Base-by-base conservation (phyloP, 2,329 filamentous ascomycete genomes). In the Neonectria punicea region DNA sequence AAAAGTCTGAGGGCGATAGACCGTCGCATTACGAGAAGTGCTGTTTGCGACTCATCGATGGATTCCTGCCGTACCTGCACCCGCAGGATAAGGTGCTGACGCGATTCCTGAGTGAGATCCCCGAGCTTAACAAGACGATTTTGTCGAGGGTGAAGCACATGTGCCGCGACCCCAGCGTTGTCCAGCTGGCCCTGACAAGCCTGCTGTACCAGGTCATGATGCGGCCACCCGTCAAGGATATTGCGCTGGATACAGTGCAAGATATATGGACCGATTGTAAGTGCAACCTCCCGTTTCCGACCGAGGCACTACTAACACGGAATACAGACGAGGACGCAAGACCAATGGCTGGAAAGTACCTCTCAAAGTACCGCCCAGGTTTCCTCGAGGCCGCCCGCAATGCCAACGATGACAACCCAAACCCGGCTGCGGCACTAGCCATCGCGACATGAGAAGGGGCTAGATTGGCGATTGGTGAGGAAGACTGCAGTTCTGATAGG, bases 41-140 rank as follows among this genome's bases (percentile, higher is more conserved):
- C 87, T 89, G 90, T 2, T 80, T 94, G 66, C 91, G 90, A 65
- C 85, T 98, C n/a, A 85, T 99, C 18, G 94, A 98, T 75, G 92
- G 92, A 2, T 93, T 99, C 73, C 81, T 97, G 36, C 93, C 93
- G 4, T 98, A 97, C 77, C 84, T 98, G n/a, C 94, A 98, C 75
- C 88, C 91, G 2, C 92, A 93, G 66, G 96, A 99, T 77, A 95
- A 96, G 78, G 87, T 97, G 22, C 83, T 99, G 61, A 94, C 97
- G 30, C 89, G 96, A 39, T 97, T 98, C 76, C 82, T 99, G 49
- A 94, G 93, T 54, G 96, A 99, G 79, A 90, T 99, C 36, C 96
- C 96, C 0, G 90, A 92, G 46, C 84, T 99, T 36, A 93, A 90
- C 66, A 79, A 83, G 36, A 85, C 87, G 11, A 89, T 98, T 66